phyloP scores from a whole-genome alignment of 2,329 filamentous ascomycete species.

The Balansia obtecta region DNA sequence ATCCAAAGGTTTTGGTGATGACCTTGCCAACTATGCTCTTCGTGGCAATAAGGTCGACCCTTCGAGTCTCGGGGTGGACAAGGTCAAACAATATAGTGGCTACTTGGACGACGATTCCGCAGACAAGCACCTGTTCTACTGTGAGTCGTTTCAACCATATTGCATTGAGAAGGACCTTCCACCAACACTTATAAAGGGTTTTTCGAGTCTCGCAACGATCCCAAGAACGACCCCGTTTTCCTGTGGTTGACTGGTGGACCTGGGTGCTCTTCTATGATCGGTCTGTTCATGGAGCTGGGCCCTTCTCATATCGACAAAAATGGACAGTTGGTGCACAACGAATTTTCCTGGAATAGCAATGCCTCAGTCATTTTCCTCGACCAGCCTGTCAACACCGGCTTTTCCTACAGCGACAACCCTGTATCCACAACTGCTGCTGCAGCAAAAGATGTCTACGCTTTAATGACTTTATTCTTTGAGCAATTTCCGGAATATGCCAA shows the following conservation, averaged over 20 bases:
- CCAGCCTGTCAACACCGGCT: constrained; percentile 95
- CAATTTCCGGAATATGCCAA: constrained; percentile 90
- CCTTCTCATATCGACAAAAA: constrained; percentile 76
- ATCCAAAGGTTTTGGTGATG: background rate
- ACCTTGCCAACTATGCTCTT: constrained; percentile 55
- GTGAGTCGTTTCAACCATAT: constrained; percentile 39
- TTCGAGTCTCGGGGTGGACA: constrained; percentile 69
- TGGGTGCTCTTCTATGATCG: constrained; percentile 89
- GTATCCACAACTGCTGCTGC: constrained; percentile 90
- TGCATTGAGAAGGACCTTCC: background rate
- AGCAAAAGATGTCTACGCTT: constrained; percentile 92
- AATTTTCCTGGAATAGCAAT: constrained; percentile 88
- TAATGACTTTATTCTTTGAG: constrained; percentile 94
- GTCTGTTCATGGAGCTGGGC: constrained; percentile 92
- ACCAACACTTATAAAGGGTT: constrained; percentile 52
- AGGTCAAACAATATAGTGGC: constrained; percentile 92
- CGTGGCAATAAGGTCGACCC: constrained; percentile 86
- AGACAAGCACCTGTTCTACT: constrained; percentile 97
- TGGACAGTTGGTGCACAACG: constrained; percentile 70
- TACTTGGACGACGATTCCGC: constrained; percentile 92
- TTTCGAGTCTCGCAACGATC: constrained; percentile 96
- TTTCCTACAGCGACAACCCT: constrained; percentile 80
- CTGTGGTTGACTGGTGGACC: constrained; percentile 92
- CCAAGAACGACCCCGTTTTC: constrained; percentile 87
- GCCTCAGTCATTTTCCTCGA: constrained; percentile 98